phyloP scores from a whole-genome alignment of 2,329 filamentous ascomycete genomes.

The Raffaelea deltoideospora region DNA sequence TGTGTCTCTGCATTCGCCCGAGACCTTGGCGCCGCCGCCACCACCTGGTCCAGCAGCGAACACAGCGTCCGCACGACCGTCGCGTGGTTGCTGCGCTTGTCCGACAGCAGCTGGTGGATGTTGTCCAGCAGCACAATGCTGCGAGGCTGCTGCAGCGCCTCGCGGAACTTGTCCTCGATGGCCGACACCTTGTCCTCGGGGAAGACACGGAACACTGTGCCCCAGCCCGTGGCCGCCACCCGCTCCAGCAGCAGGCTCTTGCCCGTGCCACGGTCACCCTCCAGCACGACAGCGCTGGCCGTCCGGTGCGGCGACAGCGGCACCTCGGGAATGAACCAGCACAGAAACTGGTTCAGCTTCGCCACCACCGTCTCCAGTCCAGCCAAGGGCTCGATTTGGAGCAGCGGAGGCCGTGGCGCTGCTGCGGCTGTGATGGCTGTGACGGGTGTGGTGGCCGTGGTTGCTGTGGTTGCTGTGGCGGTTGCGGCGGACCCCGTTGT shows the following conservation, averaged over 20 bases:
- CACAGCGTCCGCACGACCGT: constrained; percentile 34
- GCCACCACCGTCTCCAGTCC: constrained; percentile 51
- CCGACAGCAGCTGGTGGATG: constrained; percentile 53
- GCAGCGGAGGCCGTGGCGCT: constrained; percentile 12
- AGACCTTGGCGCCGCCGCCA: constrained; percentile 12
- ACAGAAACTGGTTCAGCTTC: constrained; percentile 51
- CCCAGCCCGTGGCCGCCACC: constrained; percentile 55
- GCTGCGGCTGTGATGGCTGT: neutral
- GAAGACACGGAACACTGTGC: constrained; percentile 47
- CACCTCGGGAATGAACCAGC: constrained; percentile 11
- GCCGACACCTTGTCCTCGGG: constrained; percentile 38
- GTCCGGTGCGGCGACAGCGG: constrained; percentile 8
- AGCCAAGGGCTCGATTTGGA: constrained; percentile 42
- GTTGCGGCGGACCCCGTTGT: constrained; percentile 4
- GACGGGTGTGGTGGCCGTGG: neutral
- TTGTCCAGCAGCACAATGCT: constrained; percentile 70
- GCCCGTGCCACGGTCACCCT: constrained; percentile 72
- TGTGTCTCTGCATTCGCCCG: no score
- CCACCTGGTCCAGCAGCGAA: constrained; percentile 36
- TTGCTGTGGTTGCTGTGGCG: constrained; percentile 4
- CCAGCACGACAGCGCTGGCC: constrained; percentile 50
- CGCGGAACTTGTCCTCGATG: constrained; percentile 53
- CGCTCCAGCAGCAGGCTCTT: constrained; percentile 62
- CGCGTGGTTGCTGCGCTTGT: constrained; percentile 35
- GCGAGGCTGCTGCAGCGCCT: constrained; percentile 53